Percentiles rank a stretch among this genome's conserved stretches.
phyloP scores from a whole-genome alignment of 2,329 filamentous ascomycete genomes.

The Fusarium praegraminearum region DNA sequence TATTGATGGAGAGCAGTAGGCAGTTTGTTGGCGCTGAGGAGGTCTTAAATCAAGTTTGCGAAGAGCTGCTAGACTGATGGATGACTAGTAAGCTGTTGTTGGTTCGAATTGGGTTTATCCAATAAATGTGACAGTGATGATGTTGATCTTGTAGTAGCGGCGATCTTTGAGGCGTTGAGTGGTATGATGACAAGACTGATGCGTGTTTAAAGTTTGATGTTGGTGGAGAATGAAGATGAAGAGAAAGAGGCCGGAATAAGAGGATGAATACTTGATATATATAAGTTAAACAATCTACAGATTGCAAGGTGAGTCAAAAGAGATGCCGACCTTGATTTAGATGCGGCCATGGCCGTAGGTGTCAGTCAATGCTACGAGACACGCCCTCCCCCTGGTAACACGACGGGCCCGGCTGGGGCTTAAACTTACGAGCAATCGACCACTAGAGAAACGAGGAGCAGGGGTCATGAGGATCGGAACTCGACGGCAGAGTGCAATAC shows the following conservation, averaged over 20 bases:
- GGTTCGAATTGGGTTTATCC: slow-evolving; percentile 19
- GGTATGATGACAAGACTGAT: slow-evolving; percentile 16
- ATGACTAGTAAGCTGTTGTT: slow-evolving; percentile 13
- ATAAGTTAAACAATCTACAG: slow-evolving; percentile 13
- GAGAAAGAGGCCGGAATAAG: slow-evolving; percentile 6
- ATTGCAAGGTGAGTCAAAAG: slow-evolving; percentile 21
- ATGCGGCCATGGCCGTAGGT: slow-evolving; percentile 20
- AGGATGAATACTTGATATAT: slow-evolving; percentile 32
- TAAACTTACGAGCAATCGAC: slow-evolving; percentile 27
- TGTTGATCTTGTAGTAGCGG: slow-evolving; percentile 20
- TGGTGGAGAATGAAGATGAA: slow-evolving; percentile 14
- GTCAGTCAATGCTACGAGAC: slow-evolving; percentile 14
- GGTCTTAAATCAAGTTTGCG: slow-evolving; percentile 27
- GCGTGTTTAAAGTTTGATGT: slow-evolving; percentile 12
- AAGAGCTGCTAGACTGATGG: slow-evolving; percentile 24
- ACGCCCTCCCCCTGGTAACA: slow-evolving; percentile 26
- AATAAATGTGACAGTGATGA: slow-evolving; percentile 23
- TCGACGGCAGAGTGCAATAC: slow-evolving; percentile 33
- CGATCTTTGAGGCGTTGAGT: slow-evolving; percentile 33
- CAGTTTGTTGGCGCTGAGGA: background rate
- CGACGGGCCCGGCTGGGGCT: background rate
- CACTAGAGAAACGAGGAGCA: slow-evolving; percentile 15
- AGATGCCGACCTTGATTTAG: slow-evolving; percentile 17
- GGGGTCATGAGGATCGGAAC: slow-evolving; percentile 37
- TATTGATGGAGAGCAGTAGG: background rate